phyloP scores from a whole-genome alignment of 495 filamentous ascomycete genomes.

The Trichoderma virens region DNA sequence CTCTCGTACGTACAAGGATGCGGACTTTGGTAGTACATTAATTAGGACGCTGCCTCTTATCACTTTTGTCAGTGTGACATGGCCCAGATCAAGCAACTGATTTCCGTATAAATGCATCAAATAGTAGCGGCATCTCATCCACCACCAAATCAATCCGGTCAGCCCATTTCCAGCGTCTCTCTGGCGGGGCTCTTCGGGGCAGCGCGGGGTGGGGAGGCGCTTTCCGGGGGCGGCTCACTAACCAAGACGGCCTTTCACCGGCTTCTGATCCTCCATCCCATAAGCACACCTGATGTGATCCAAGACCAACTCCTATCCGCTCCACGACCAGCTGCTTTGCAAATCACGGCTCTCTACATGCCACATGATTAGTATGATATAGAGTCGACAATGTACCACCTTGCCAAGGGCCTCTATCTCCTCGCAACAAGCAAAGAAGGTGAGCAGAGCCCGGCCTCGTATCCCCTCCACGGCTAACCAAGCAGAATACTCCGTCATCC shows the following conservation, averaged over 20 bases:
- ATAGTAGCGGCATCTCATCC: too few relatives aligned
- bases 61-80: too few relatives aligned
- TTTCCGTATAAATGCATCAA: too few relatives aligned
- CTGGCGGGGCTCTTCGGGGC: slow-evolving; percentile 3
- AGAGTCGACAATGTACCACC: slow-evolving; percentile 94
- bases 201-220: neutral
- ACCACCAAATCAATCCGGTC: neutral
- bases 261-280: neutral
- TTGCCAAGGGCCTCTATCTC: slow-evolving; percentile 88
- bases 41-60: too few relatives aligned
- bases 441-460: slow-evolving; percentile 22
- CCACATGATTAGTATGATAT: too few relatives aligned
- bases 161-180: neutral
- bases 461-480: slow-evolving; percentile 9
- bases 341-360: neutral
- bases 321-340: neutral
- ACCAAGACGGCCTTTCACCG: neutral
- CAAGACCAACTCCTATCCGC: neutral
- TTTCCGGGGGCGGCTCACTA: neutral
- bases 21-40: too few relatives aligned
- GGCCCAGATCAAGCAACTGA: too few relatives aligned
- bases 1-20: too few relatives aligned
- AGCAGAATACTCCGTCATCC: slow-evolving; percentile 91
- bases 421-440: slow-evolving; percentile 94
- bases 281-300: neutral